Percentiles rank a stretch among this genome's conserved stretches.
Evolutionary conservation across 176 grass and related monocot species (phyloP).

Genomic region (Lolium perenne): DNA sequence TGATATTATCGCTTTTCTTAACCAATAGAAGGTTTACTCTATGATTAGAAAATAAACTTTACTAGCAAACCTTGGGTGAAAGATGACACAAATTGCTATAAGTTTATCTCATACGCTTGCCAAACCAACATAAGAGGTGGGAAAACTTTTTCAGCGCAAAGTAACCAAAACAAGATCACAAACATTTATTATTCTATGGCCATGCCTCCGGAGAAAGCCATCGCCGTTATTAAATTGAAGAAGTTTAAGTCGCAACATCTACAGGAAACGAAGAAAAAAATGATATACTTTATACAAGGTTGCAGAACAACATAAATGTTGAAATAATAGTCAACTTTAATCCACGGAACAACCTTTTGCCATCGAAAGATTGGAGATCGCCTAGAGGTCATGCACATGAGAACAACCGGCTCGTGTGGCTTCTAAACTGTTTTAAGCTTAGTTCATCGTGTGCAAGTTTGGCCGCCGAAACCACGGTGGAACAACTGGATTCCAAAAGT

Average conservation of each 20-base stretch:
- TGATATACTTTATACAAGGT: too few relatives aligned
- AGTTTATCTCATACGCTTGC: not conserved
- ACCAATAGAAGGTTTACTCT: not conserved
- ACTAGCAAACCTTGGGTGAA: not conserved
- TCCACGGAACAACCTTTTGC: not conserved
- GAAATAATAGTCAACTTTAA: too few relatives aligned
- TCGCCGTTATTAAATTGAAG: too few relatives aligned
- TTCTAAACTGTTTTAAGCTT: not conserved
- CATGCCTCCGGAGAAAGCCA: not conserved
- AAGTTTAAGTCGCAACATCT: too few relatives aligned
- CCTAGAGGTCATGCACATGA: not conserved
- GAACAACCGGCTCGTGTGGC: not conserved
- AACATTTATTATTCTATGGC: not conserved
- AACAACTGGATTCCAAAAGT: too few relatives aligned
- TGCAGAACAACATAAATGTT: too few relatives aligned
- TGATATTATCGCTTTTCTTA: not conserved
- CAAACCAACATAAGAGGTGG: not conserved
- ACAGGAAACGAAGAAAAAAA: too few relatives aligned
- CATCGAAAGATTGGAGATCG: not conserved
- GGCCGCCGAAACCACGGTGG: not conserved
- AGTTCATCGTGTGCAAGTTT: not conserved
- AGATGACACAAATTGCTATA: not conserved
- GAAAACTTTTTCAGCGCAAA: not conserved
- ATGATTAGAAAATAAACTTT: not conserved
- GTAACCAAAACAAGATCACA: not conserved